Percentiles rank a stretch among this genome's conserved stretches.
Conservation (phyloP, 2,329 filamentous ascomycete species). For the Aspergillus clavatus region DNA sequence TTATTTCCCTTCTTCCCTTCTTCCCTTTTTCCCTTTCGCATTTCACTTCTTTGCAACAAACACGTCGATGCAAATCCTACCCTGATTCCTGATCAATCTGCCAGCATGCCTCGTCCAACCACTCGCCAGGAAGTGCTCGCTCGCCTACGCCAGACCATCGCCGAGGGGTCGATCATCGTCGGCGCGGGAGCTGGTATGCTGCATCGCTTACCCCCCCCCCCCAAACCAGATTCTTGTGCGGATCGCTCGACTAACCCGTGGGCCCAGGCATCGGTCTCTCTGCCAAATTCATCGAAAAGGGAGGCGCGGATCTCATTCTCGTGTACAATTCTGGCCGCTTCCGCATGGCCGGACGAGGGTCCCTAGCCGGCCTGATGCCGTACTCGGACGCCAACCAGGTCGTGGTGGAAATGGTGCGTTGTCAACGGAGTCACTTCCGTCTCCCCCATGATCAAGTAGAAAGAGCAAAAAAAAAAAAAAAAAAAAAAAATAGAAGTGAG, state of each 20-base stretch:
- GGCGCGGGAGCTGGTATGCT: conserved; percentile 59
- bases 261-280: conserved; percentile 60
- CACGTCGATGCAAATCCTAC: not conserved
- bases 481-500: too few species aligned
- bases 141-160: conserved; percentile 51
- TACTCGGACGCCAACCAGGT: conserved; percentile 67
- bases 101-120: conserved; percentile 53
- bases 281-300: conserved; percentile 65
- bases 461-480: too few species aligned
- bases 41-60: not conserved
- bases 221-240: too few species aligned
- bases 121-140: conserved; percentile 53
- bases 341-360: conserved; percentile 67
- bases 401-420: conserved; percentile 66
- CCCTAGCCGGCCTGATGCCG: conserved; percentile 65
- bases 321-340: conserved; percentile 69
- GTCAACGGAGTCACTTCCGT: too few species aligned
- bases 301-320: conserved; percentile 65
- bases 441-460: too few species aligned
- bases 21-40: not conserved
- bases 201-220: not conserved
- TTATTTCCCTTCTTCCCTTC: too few species aligned
- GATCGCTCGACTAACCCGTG: too few species aligned
- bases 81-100: not conserved
- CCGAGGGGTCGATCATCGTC: conserved; percentile 55